Conservation (phyloP, 78 protist genomes). For the Diacronema lutheri region DNA sequence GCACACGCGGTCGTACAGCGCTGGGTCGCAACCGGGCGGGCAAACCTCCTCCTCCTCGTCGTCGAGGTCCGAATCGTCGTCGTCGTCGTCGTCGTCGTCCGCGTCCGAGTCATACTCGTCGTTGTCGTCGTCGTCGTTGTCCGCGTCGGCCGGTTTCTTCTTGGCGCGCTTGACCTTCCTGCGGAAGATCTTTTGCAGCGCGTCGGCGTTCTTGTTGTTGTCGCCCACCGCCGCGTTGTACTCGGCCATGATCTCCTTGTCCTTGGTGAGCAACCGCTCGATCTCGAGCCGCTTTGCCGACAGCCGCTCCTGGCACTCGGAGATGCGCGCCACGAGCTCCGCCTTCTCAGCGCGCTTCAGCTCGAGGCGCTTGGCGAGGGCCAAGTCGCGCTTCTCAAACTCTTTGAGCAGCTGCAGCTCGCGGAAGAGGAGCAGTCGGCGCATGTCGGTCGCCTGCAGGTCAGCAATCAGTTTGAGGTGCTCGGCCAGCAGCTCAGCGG, state of each 20-base stretch:
- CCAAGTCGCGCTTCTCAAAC: conserved; percentile 53
- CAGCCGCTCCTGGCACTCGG: conserved; percentile 27
- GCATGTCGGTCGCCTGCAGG: conserved; percentile 56
- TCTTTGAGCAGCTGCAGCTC: conserved; percentile 65
- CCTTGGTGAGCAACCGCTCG: conserved; percentile 6
- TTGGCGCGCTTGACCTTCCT: conserved; percentile 43
- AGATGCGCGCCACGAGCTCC: conserved; percentile 22
- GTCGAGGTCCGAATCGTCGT: conserved; percentile 31
- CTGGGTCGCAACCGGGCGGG: conserved; percentile 47
- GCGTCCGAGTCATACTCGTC: conserved; percentile 16
- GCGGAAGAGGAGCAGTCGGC: conserved; percentile 43
- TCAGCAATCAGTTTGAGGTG: conserved; percentile 56
- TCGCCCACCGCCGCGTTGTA: not conserved
- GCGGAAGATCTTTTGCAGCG: conserved; percentile 32
- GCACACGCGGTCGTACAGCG: conserved; percentile 25
- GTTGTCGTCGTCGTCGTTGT: conserved; percentile 24
- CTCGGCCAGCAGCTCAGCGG: conserved; percentile 40
- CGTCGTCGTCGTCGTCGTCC: conserved; percentile 37
- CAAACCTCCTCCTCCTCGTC: conserved; percentile 56
- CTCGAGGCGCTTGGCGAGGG: conserved; percentile 30
- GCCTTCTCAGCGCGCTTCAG: conserved; percentile 32
- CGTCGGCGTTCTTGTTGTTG: conserved; percentile 14
- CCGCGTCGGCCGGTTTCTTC: conserved; percentile 8
- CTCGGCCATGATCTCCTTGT: conserved; percentile 17
- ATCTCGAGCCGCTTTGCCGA: not conserved